phyloP scores from a whole-genome alignment of 768 basidiomycete genomes.

The Macrolepiota dolichaula region DNA sequence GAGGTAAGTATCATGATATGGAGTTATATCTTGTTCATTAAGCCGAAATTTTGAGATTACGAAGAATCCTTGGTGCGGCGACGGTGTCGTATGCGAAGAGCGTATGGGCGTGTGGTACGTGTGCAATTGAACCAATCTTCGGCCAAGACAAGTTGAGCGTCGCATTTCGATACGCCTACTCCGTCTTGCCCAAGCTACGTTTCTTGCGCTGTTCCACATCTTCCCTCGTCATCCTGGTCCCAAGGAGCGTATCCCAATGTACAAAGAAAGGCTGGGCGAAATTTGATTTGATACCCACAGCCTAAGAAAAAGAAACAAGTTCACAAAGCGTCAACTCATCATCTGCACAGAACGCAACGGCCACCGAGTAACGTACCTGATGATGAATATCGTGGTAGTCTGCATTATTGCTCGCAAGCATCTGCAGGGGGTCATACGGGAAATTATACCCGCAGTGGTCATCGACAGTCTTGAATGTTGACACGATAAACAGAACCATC shows the following conservation, averaged over 20 bases:
- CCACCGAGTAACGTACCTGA: slow-evolving; percentile 54
- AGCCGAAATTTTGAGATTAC: neutral
- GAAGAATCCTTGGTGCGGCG: neutral
- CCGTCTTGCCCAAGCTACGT: slow-evolving; percentile 29
- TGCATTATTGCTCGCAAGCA: slow-evolving; percentile 83
- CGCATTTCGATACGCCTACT: slow-evolving; percentile 11
- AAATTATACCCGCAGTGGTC: slow-evolving; percentile 91
- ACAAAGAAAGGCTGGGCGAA: slow-evolving; percentile 96
- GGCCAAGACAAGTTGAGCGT: no score
- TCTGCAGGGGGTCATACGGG: slow-evolving; percentile 90
- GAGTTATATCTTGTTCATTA: neutral
- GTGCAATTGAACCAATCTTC: no score
- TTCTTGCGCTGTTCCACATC: slow-evolving; percentile 54
- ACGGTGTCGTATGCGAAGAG: neutral
- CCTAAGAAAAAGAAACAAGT: slow-evolving; percentile 35
- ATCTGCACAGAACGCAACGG: neutral
- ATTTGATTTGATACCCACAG: slow-evolving; percentile 90
- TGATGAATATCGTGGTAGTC: slow-evolving; percentile 99
- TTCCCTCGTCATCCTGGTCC: slow-evolving; percentile 76
- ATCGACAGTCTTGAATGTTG: slow-evolving; percentile 90
- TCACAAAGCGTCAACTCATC: neutral
- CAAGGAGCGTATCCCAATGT: slow-evolving; percentile 86
- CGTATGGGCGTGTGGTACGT: no score
- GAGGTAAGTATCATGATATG: neutral
- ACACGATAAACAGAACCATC: slow-evolving; percentile 75